A percentile compares a stretch with the other conserved stretches of the same genome.
Evolutionary conservation across 495 filamentous ascomycete species (phyloP).

Genomic region (Tuber umbilicatum): DNA sequence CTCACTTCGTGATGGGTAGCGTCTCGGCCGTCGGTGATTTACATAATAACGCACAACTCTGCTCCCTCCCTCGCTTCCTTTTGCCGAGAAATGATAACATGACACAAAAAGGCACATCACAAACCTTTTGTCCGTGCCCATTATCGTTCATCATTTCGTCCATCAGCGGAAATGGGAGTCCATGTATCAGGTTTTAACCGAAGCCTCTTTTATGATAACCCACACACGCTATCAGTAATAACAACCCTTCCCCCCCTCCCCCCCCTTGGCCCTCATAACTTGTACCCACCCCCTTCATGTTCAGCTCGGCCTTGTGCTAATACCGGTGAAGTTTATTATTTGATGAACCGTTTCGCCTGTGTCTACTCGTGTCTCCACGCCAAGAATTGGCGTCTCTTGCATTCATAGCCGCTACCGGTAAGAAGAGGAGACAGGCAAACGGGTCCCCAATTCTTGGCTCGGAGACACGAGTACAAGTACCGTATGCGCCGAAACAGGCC

Average conservation of each 20-base stretch:
- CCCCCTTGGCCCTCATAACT: not conserved
- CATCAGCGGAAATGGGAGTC: not conserved
- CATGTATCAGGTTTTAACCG: not conserved
- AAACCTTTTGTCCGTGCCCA: not conserved
- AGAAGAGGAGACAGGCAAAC: no score
- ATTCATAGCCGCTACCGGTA: no score
- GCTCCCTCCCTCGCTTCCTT: not conserved
- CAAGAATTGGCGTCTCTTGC: not conserved
- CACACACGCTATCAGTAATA: not conserved
- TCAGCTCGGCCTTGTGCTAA: not conserved
- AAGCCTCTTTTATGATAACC: not conserved
- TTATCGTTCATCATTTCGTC: not conserved
- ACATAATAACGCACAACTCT: not conserved
- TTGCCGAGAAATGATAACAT: constrained; percentile 1
- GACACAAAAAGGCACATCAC: not conserved
- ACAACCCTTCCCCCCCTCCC: not conserved
- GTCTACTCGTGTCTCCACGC: not conserved
- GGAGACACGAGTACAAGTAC: no score
- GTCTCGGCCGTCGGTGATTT: not conserved
- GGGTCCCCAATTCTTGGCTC: no score
- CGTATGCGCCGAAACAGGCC: not conserved
- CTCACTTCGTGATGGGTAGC: not conserved
- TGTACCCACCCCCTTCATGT: constrained; percentile 4
- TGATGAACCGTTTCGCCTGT: constrained; percentile 3
- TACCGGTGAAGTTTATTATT: not conserved